These are phyloP conservation scores for Talaromyces borbonicus DNA, from an alignment of 495 filamentous ascomycete species.

Conservation along the genomic window DNA sequence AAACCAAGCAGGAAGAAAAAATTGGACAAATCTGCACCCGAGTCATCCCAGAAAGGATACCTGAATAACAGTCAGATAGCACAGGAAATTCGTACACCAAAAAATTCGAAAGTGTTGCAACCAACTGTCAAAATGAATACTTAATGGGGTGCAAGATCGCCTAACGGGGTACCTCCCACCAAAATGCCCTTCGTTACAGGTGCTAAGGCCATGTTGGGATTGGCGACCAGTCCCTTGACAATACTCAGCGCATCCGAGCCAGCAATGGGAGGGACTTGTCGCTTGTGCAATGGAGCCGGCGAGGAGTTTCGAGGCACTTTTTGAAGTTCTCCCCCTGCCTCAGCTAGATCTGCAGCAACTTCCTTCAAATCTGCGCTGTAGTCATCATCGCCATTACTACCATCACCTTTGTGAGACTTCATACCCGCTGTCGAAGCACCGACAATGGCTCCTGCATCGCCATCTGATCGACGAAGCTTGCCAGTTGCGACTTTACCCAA, in stretches of 20 bases:
- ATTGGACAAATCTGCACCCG: too few species aligned
- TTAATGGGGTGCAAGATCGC: not conserved
- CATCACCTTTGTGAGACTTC: not conserved
- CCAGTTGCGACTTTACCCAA: conserved; percentile 2
- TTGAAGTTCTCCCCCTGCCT: not conserved
- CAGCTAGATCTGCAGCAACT: not conserved
- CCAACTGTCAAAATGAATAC: not conserved
- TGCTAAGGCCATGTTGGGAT: not conserved
- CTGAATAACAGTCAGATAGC: too few species aligned
- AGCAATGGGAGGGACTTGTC: conserved; percentile 6
- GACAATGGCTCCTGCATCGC: not conserved
- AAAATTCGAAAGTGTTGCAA: not conserved
- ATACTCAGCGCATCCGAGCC: conserved; percentile 1
- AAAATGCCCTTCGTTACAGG: conserved; percentile 1
- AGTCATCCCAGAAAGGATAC: too few species aligned
- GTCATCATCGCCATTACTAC: not conserved
- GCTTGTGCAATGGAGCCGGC: not conserved
- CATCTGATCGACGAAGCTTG: not conserved
- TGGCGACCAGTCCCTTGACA: conserved; percentile 2
- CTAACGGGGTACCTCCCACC: not conserved
- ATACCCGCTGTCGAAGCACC: not conserved
- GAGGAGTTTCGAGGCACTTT: not conserved
- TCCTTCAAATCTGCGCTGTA: not conserved
- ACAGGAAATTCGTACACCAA: too few species aligned
- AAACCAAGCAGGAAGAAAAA: too few species aligned